phyloP scores from a whole-genome alignment of 768 basidiomycete species.

The Mrakia gelida region DNA sequence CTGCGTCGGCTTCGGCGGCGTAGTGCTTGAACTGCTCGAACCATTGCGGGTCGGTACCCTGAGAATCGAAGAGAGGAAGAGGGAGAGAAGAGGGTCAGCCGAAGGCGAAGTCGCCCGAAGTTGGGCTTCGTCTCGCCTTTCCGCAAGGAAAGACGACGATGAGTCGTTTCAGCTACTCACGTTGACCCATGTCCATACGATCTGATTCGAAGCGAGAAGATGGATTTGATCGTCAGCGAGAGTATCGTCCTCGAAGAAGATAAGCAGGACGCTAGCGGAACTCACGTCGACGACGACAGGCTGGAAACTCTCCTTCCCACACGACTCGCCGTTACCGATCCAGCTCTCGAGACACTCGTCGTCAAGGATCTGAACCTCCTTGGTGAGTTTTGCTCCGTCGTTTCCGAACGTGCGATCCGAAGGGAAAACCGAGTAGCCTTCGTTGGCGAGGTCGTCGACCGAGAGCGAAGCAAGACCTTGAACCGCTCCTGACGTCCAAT shows the following conservation, averaged over 20 bases:
- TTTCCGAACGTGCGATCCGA: not conserved
- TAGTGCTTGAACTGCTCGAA: slow-evolving; percentile 5
- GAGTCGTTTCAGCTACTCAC: not conserved
- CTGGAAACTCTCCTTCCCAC: slow-evolving; percentile 2
- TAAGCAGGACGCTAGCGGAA: not conserved
- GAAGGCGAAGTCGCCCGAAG: not conserved
- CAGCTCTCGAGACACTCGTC: slow-evolving; percentile 28
- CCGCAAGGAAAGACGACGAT: not conserved
- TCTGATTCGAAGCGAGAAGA: not conserved
- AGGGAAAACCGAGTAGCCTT: not conserved
- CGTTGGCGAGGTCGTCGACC: not conserved
- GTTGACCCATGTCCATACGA: slow-evolving; percentile 30
- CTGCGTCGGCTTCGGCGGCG: not conserved
- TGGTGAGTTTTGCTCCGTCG: not conserved
- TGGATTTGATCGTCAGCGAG: not conserved
- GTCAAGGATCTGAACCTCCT: slow-evolving; percentile 17
- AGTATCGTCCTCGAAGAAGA: not conserved
- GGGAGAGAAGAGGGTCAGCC: not conserved
- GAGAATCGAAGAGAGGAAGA: not conserved
- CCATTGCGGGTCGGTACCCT: slow-evolving; percentile 26
- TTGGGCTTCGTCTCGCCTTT: not conserved
- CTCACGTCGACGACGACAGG: slow-evolving; percentile 20
- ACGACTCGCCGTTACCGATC: slow-evolving; percentile 14
- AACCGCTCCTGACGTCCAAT: not conserved
- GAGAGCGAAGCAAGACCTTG: not conserved